Evolutionary conservation across 1,139 yeast genomes (phyloP).

Genomic region (Pichia sp.): DNA sequence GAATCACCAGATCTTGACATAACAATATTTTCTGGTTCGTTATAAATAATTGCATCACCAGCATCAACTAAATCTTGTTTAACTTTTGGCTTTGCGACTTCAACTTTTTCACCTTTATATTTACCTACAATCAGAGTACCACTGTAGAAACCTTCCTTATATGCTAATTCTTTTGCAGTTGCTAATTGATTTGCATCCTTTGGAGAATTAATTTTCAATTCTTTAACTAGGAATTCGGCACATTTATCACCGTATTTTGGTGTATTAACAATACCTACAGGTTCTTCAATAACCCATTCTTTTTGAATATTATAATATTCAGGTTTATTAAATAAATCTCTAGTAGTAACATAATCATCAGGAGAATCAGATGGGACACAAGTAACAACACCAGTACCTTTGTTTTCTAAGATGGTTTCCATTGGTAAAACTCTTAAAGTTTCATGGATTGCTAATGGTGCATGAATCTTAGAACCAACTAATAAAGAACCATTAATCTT

Average conservation of each 20-base stretch:
- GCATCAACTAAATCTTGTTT: slow-evolving; percentile 71
- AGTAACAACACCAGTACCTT: slow-evolving; percentile 99
- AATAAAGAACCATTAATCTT: slow-evolving; percentile 64
- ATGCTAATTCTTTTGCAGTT: slow-evolving; percentile 88
- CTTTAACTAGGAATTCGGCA: slow-evolving; percentile 80
- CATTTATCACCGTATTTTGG: slow-evolving; percentile 83
- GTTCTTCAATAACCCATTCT: slow-evolving; percentile 79
- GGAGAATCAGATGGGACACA: slow-evolving; percentile 99
- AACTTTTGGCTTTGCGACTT: slow-evolving; percentile 81
- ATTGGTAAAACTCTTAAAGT: slow-evolving; percentile 86
- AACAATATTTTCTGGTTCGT: slow-evolving; percentile 88
- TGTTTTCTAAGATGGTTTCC: slow-evolving; percentile 91
- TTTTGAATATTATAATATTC: slow-evolving; percentile 81
- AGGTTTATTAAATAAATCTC: slow-evolving; percentile 81
- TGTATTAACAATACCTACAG: slow-evolving; percentile 69
- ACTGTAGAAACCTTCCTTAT: slow-evolving; percentile 93
- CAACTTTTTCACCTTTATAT: slow-evolving; percentile 85
- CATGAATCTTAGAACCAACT: slow-evolving; percentile 79
- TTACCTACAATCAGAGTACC: slow-evolving; percentile 78
- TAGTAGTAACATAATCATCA: slow-evolving; percentile 85
- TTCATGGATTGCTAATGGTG: slow-evolving; percentile 71
- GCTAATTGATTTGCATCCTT: slow-evolving; percentile 85
- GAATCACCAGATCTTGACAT: slow-evolving; percentile 95
- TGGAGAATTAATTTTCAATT: slow-evolving; percentile 88
- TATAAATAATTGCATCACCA: slow-evolving; percentile 81